phyloP scores from a whole-genome alignment of 257 asterid species.

The Rhazya stricta region DNA sequence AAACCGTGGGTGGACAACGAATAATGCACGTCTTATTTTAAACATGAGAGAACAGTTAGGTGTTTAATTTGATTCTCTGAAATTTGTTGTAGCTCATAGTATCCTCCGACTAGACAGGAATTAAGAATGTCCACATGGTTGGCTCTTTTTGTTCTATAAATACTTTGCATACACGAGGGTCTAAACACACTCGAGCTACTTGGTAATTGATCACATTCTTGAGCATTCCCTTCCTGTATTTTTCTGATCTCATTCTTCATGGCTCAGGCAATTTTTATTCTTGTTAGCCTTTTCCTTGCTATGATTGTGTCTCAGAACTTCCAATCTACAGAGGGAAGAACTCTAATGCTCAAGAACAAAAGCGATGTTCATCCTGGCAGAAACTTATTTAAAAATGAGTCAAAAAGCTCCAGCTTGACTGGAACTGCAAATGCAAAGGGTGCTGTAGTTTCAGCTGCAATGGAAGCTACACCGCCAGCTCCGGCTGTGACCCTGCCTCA shows the following conservation, averaged over 20 bases:
- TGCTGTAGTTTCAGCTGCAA: conserved; percentile 10
- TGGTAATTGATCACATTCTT: background rate
- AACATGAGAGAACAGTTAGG: background rate
- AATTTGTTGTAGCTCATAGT: conserved; percentile 10
- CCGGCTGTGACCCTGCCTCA: conserved; percentile 19
- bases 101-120: conserved; percentile 39
- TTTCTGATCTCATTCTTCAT: conserved; percentile 13
- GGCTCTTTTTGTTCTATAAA: conserved; percentile 32
- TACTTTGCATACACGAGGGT: conserved; percentile 19
- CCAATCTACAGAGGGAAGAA: conserved; percentile 38
- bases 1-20: background rate
- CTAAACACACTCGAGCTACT: conserved; percentile 22
- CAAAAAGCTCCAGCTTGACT: conserved; percentile 4
- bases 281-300: conserved; percentile 33
- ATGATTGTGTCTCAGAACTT: conserved; percentile 28
- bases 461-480: conserved; percentile 25
- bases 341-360: conserved; percentile 19
- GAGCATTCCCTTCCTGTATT: background rate
- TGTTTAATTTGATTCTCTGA: background rate
- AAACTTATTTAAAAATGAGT: background rate
- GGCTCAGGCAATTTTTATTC: conserved; percentile 33
- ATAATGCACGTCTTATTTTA: background rate
- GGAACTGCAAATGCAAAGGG: conserved; percentile 8
- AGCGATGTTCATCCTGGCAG: background rate
- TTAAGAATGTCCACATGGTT: conserved; percentile 13